These are phyloP conservation scores for Alternaria viburni DNA, from an alignment of 2,329 filamentous ascomycete genomes.

Conservation along the genomic window DNA sequence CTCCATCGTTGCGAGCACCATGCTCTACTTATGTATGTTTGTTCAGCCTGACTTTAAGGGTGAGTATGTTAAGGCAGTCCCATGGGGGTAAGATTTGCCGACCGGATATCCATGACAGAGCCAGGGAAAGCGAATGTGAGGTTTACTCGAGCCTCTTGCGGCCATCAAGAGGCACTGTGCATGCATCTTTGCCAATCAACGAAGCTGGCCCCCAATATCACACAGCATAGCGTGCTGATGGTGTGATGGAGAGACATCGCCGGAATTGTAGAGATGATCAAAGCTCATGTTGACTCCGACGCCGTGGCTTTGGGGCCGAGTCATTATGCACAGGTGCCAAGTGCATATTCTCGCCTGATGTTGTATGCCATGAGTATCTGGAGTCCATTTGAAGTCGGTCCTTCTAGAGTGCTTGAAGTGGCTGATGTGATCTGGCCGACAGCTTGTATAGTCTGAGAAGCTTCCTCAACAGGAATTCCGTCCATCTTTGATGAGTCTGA, in stretches of 20 bases:
- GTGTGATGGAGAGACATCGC: background rate
- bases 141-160: background rate
- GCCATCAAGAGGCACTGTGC: background rate
- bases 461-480: background rate
- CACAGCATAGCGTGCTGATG: background rate
- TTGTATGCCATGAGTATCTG: background rate
- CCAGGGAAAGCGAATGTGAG: background rate
- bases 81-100: background rate
- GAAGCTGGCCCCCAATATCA: background rate
- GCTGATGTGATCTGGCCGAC: background rate
- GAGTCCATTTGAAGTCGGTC: background rate
- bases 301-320: background rate
- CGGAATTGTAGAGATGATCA: background rate
- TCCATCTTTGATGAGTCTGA: background rate
- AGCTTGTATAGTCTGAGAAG: background rate
- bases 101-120: background rate
- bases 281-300: background rate
- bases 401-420: background rate
- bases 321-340: background rate
- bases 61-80: background rate
- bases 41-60: background rate
- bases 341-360: background rate
- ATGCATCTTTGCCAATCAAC: background rate
- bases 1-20: accelerated
- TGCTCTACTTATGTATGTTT: background rate